These are phyloP conservation scores for Talaromyces sp. DNA, from an alignment of 2,329 filamentous ascomycete species.

Conservation along the genomic window DNA sequence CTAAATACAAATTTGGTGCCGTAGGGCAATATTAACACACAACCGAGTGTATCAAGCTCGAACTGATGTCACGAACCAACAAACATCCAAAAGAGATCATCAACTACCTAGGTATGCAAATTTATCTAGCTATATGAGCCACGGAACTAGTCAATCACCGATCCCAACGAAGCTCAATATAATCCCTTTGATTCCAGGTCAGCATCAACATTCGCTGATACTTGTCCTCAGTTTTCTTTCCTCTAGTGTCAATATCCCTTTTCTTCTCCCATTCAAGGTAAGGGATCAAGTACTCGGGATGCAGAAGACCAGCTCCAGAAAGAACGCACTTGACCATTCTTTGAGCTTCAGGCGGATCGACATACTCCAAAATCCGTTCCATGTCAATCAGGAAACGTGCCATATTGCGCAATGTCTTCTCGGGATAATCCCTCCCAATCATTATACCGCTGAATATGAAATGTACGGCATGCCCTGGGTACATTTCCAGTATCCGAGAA, in stretches of 20 bases:
- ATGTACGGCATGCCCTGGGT: too few relatives aligned
- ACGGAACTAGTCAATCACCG: background rate
- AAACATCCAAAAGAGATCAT: background rate
- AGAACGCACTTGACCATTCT: background rate
- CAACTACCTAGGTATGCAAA: too few relatives aligned
- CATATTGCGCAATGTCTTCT: too few relatives aligned
- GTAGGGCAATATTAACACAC: too few relatives aligned
- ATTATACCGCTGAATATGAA: too few relatives aligned
- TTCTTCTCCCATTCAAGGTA: background rate
- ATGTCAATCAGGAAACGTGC: too few relatives aligned
- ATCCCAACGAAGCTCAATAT: background rate
- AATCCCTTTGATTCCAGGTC: background rate
- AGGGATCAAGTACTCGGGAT: background rate
- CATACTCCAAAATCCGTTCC: too few relatives aligned
- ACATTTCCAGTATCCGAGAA: too few relatives aligned
- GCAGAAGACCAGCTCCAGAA: background rate
- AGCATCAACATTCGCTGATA: background rate
- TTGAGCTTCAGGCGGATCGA: background rate
- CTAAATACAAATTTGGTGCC: background rate
- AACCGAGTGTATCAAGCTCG: too few relatives aligned
- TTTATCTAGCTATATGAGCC: too few relatives aligned
- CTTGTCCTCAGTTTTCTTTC: background rate
- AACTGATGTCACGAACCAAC: background rate
- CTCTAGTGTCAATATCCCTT: background rate
- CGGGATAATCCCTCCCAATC: too few relatives aligned